phyloP scores from a whole-genome alignment of 2,329 filamentous ascomycete genomes.

The Dendrostoma leiphaemia region DNA sequence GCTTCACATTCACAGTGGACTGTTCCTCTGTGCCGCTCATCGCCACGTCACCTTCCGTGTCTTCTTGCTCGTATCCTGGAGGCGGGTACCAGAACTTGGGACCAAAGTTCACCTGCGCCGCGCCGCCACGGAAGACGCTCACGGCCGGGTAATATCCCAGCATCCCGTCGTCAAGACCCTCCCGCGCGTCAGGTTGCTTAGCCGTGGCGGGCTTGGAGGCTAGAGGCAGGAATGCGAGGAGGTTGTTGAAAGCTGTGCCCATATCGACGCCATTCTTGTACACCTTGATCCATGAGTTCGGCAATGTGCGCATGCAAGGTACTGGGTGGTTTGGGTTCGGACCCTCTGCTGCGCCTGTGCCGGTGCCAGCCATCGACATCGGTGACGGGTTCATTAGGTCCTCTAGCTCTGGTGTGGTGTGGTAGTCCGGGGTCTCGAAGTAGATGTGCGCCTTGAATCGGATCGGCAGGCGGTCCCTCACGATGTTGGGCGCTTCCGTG shows the following conservation, averaged over 20 bases:
- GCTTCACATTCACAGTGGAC: conserved; percentile 17
- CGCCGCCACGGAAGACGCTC: conserved; percentile 86
- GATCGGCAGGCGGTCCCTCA: conserved; percentile 93
- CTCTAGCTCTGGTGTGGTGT: conserved; percentile 83
- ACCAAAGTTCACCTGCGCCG: conserved; percentile 91
- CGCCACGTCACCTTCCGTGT: conserved; percentile 44
- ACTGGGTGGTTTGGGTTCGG: conserved; percentile 72
- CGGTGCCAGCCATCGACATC: conserved; percentile 37
- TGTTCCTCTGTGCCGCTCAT: conserved; percentile 40
- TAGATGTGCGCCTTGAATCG: conserved; percentile 91
- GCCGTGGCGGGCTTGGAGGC: conserved; percentile 69
- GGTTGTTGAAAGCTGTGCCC: conserved; percentile 83
- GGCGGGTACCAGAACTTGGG: conserved; percentile 91
- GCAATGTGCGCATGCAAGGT: conserved; percentile 79
- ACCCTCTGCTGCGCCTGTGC: conserved; percentile 47
- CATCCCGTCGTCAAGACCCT: conserved; percentile 90
- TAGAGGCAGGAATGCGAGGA: conserved; percentile 88
- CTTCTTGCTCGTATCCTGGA: conserved; percentile 48
- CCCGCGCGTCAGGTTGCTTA: conserved; percentile 68
- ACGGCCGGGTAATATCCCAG: conserved; percentile 94
- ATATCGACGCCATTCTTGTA: conserved; percentile 90
- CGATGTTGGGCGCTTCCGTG: conserved; percentile 71
- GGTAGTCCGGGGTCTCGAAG: conserved; percentile 90
- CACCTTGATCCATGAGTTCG: conserved; percentile 79
- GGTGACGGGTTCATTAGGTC: conserved; percentile 73